Evolutionary conservation across 768 basidiomycete genomes (phyloP).

Genomic region (Boletus speciosus): DNA sequence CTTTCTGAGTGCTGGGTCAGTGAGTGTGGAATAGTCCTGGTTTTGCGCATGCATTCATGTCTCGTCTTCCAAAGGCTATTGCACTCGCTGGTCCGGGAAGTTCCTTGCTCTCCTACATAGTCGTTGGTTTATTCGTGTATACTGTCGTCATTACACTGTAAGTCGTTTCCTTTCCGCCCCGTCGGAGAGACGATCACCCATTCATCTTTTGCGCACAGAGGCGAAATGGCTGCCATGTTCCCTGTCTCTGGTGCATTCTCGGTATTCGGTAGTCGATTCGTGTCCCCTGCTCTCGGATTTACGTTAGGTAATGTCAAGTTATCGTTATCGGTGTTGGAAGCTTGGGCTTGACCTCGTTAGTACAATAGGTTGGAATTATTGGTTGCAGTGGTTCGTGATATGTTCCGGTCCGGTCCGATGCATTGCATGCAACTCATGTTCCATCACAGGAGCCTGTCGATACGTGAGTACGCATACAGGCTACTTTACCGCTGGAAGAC

Average conservation of each 20-base stretch:
- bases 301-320: constrained; percentile 40
- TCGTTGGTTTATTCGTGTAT: constrained; percentile 59
- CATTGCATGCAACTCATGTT: background rate
- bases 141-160: constrained; percentile 58
- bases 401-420: background rate
- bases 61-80: constrained; percentile 37
- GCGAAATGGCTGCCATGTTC: constrained; percentile 65
- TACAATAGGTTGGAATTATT: constrained; percentile 53
- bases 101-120: constrained; percentile 56
- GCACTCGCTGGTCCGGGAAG: constrained; percentile 58
- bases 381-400: constrained; percentile 43
- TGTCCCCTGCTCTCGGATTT: constrained; percentile 59
- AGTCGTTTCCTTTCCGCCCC: constrained; percentile 6
- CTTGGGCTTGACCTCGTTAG: background rate
- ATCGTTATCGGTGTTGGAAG: background rate
- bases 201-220: constrained; percentile 31
- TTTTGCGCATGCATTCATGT: background rate
- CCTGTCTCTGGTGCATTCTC: constrained; percentile 63
- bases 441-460: constrained; percentile 35
- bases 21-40: constrained; percentile 25
- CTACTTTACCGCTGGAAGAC: background rate
- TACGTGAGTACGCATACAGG: constrained; percentile 28
- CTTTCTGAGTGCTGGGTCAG: constrained; percentile 57
- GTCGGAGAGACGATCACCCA: background rate
- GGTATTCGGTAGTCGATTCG: constrained; percentile 53